These are phyloP conservation scores for Bruguiera parviflora DNA, from an alignment of 345 rosid species.

Conservation along the genomic window DNA sequence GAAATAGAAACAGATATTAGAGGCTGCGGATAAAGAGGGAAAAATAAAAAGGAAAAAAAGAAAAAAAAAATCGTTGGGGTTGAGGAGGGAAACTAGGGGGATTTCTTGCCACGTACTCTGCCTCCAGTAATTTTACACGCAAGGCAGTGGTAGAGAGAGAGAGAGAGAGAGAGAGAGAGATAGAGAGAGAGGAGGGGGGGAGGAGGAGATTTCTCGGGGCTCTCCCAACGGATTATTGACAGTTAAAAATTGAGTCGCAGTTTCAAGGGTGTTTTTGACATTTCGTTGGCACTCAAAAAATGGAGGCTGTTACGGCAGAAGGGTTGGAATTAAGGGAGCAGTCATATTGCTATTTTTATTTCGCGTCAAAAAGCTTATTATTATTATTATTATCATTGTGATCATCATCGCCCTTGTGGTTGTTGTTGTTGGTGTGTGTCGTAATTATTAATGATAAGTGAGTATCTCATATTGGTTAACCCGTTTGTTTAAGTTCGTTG, in stretches of 20 bases:
- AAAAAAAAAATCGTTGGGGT: not conserved
- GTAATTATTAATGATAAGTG: no score
- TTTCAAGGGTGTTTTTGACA: constrained; percentile 11
- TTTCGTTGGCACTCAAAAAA: not conserved
- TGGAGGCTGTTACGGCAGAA: not conserved
- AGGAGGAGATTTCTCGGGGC: constrained; percentile 23
- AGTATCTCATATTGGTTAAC: no score
- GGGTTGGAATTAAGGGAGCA: no score
- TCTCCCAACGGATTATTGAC: constrained; percentile 21
- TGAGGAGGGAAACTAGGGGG: not conserved
- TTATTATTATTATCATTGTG: no score
- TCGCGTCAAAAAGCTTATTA: no score
- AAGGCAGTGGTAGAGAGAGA: not conserved
- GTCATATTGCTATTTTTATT: no score
- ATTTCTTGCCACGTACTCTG: constrained; percentile 56
- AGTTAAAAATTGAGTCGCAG: not conserved
- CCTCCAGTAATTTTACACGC: constrained; percentile 28
- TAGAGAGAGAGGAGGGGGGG: not conserved
- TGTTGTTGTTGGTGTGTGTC: no score
- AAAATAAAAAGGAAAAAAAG: not conserved
- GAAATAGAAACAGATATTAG: not conserved
- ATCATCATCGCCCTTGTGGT: no score
- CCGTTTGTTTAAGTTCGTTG: no score
- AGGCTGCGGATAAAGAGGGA: not conserved
- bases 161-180: not conserved